phyloP scores from a whole-genome alignment of 768 basidiomycete genomes.

The Butyriboletus loyo region DNA sequence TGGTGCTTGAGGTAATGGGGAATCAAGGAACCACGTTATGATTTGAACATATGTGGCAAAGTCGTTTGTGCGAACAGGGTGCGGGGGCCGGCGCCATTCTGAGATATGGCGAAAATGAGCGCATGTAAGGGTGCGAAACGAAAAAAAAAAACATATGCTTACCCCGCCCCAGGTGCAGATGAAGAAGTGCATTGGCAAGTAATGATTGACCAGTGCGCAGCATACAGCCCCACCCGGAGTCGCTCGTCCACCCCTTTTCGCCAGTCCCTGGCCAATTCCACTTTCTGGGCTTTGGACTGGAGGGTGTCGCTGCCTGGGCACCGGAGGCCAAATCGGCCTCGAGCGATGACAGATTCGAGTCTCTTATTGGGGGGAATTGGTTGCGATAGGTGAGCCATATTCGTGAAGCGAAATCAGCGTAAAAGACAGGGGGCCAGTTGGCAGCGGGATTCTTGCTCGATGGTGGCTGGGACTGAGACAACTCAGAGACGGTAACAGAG shows the following conservation, averaged over 20 bases:
- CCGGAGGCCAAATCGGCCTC: conserved; percentile 34
- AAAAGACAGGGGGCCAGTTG: conserved; percentile 81
- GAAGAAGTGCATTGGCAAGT: conserved; percentile 75
- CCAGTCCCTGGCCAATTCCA: conserved; percentile 65
- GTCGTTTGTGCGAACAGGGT: conserved; percentile 53
- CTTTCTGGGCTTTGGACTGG: conserved; percentile 45
- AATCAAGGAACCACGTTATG: conserved; percentile 93
- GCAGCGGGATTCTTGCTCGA: conserved; percentile 31
- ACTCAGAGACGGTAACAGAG: conserved; percentile 32
- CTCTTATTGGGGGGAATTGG: conserved; percentile 78
- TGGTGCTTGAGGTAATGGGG: conserved; percentile 76
- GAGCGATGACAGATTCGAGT: conserved; percentile 47
- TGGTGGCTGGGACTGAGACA: conserved; percentile 37
- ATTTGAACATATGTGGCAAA: conserved; percentile 90
- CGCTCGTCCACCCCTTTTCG: conserved; percentile 80
- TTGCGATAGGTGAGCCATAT: conserved; percentile 93
- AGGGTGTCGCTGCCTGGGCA: conserved; percentile 33
- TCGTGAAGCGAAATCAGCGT: conserved; percentile 82
- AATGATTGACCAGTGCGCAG: conserved; percentile 82
- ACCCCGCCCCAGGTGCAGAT: conserved; percentile 76
- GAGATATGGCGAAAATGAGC: conserved; percentile 10
- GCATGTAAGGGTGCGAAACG: background rate
- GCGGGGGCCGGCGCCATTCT: conserved; percentile 85
- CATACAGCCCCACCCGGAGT: conserved; percentile 94
- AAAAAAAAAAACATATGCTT: conserved; percentile 15